Percentiles rank a stretch among this genome's conserved stretches.
Conservation (phyloP, 495 filamentous ascomycete genomes). For the Evansstolkia leycettana region DNA sequence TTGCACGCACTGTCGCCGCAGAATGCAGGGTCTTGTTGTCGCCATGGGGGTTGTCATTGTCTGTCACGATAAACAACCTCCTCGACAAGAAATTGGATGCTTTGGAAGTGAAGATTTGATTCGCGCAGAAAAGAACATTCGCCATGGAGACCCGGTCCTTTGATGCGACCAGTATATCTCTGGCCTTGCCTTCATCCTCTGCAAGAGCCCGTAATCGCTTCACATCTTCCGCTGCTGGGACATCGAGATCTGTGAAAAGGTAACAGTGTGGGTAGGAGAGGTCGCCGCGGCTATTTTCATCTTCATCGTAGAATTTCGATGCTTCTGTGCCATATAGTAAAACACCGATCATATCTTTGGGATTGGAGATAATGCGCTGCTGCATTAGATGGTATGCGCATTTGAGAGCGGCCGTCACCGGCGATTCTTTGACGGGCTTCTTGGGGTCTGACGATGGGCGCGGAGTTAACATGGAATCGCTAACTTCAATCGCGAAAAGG, state of each 20-base stretch:
- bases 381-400: conserved; percentile 94
- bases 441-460: conserved; percentile 54
- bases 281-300: conserved; percentile 43
- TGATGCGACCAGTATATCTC: conserved; percentile 53
- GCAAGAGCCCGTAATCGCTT: conserved; percentile 62
- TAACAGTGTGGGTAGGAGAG: conserved; percentile 85
- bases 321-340: conserved; percentile 86
- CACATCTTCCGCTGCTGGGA: conserved; percentile 79
- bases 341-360: conserved; percentile 95
- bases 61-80: conserved; percentile 88
- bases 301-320: conserved; percentile 67
- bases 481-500: conserved; percentile 92
- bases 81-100: conserved; percentile 89
- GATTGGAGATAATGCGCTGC: conserved; percentile 93
- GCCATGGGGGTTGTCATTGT: conserved; percentile 79
- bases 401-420: conserved; percentile 74
- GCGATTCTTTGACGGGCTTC: conserved; percentile 59
- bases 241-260: conserved; percentile 75
- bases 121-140: conserved; percentile 86
- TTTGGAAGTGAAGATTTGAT: conserved; percentile 92
- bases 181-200: conserved; percentile 56
- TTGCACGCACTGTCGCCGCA: conserved; percentile 72
- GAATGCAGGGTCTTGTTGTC: conserved; percentile 57
- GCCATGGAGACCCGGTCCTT: conserved; percentile 67
- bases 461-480: conserved; percentile 68